Conservation (phyloP, 2,329 filamentous ascomycete species). For the Scedosporium aurantiacum region DNA sequence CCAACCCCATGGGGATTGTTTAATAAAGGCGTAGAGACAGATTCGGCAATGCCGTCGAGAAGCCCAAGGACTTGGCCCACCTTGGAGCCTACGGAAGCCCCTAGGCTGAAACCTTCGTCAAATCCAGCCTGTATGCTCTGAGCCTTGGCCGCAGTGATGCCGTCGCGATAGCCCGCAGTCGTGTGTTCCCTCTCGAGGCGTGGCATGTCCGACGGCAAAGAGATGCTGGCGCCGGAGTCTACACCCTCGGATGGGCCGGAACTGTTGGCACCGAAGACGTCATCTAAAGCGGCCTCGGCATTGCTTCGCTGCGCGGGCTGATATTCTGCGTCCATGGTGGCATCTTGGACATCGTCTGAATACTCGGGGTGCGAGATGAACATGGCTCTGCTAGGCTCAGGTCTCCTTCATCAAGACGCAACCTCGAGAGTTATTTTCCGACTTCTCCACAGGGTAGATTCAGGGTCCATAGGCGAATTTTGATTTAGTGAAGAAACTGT, state of each 20-base stretch:
- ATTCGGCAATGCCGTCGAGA: constrained; percentile 55
- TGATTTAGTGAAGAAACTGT: neutral
- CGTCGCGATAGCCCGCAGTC: constrained; percentile 85
- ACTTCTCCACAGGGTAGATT: neutral
- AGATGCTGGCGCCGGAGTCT: neutral
- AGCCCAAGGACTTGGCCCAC: constrained; percentile 68
- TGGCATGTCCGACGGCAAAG: constrained; percentile 53
- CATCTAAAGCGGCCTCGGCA: constrained; percentile 4
- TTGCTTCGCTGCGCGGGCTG: neutral
- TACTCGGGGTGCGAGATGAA: neutral
- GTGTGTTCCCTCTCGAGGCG: constrained; percentile 66
- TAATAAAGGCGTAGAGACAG: constrained; percentile 13
- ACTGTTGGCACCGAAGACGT: constrained; percentile 8
- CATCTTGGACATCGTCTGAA: neutral
- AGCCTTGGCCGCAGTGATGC: constrained; percentile 65
- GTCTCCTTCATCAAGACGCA: neutral
- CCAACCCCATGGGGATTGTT: constrained; percentile 12
- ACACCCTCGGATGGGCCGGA: neutral
- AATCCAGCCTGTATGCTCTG: constrained; percentile 75
- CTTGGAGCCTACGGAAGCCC: constrained; percentile 65
- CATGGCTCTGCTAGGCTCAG: neutral
- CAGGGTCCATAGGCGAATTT: neutral
- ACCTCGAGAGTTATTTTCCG: neutral
- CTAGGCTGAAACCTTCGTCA: constrained; percentile 79
- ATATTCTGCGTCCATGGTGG: constrained; percentile 1